phyloP scores from a whole-genome alignment of 768 basidiomycete genomes.

The Aureoboletus auriporus region DNA sequence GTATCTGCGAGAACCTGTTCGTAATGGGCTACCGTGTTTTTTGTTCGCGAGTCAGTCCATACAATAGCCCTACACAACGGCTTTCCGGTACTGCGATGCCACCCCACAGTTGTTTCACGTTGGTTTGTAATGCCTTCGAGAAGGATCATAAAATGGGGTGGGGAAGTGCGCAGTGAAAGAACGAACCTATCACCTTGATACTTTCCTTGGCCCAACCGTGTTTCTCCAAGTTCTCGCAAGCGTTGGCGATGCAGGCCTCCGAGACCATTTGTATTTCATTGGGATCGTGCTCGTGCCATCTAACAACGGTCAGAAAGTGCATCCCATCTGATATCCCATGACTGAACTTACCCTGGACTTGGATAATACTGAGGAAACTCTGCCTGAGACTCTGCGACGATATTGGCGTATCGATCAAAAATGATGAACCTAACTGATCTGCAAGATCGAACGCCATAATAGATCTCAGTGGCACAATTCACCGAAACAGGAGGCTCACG shows the following conservation, averaged over 20 bases:
- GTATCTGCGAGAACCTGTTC: conserved; percentile 65
- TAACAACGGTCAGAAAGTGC: conserved; percentile 20
- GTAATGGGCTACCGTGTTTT: conserved; percentile 76
- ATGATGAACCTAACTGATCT: conserved; percentile 92
- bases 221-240: conserved; percentile 65
- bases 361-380: conserved; percentile 96
- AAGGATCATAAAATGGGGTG: conserved; percentile 1
- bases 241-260: conserved; percentile 69
- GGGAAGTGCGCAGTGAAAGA: too few relatives aligned
- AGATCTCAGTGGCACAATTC: neutral
- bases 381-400: conserved; percentile 83
- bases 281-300: conserved; percentile 96
- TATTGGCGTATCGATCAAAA: conserved; percentile 83
- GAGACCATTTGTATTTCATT: conserved; percentile 75
- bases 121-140: conserved; percentile 88
- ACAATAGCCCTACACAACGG: conserved; percentile 88
- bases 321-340: neutral
- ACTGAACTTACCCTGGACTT: conserved; percentile 61
- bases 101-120: conserved; percentile 91
- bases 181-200: conserved; percentile 84
- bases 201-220: conserved; percentile 76
- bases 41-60: conserved; percentile 95
- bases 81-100: conserved; percentile 88
- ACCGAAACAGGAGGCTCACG: conserved; percentile 47
- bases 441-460: conserved; percentile 1